Conservation (phyloP, 805 yeast genomes). For the Yarrowia sp. region DNA sequence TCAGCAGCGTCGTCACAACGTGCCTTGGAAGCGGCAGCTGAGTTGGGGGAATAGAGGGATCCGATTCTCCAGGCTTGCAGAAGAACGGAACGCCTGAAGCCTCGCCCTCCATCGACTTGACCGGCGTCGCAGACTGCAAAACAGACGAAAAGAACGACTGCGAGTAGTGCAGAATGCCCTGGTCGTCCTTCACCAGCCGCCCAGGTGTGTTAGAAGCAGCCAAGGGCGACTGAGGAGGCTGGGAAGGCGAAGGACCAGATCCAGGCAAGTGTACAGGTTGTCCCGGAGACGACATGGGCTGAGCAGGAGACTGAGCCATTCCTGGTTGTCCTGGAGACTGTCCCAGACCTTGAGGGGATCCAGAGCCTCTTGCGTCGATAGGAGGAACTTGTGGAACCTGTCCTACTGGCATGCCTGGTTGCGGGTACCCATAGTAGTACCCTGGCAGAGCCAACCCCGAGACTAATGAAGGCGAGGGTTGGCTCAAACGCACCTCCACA, state of each 20-base stretch:
- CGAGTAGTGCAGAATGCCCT: conserved; percentile 6
- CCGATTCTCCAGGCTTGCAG: conserved; percentile 7
- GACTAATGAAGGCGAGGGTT: not conserved
- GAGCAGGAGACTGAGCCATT: not conserved
- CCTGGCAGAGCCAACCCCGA: not conserved
- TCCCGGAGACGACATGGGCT: too few species aligned
- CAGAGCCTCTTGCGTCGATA: not conserved
- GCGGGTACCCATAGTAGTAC: not conserved
- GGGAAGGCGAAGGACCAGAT: not conserved
- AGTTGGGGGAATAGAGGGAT: not conserved
- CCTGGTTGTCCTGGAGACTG: not conserved
- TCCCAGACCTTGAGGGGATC: not conserved
- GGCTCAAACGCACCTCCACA: not conserved
- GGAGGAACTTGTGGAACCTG: not conserved
- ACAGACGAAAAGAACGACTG: conserved; percentile 11
- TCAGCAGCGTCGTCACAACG: not conserved
- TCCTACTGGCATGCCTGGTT: not conserved
- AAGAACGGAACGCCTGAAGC: conserved; percentile 1
- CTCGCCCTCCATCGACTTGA: conserved; percentile 18
- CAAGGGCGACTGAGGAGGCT: not conserved
- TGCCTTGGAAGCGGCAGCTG: not conserved
- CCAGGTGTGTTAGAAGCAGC: not conserved
- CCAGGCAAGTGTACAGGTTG: not conserved
- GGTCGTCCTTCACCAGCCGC: not conserved
- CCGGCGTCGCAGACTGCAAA: not conserved